A percentile compares a stretch with the other conserved stretches of the same genome.
Conservation (phyloP, 257 asterid species). For the Nicotiana otophora region DNA sequence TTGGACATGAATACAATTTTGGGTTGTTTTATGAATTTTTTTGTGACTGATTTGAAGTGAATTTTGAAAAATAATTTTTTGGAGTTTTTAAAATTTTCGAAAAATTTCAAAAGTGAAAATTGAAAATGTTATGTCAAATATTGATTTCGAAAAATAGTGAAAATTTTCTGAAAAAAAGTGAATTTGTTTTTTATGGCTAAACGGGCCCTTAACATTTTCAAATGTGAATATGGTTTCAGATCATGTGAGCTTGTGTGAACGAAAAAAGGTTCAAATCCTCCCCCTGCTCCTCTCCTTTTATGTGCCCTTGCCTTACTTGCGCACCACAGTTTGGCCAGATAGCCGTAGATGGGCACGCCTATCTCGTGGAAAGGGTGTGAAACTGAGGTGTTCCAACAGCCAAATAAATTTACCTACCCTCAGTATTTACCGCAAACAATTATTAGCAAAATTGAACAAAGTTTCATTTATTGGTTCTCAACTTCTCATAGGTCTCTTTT, state of each 20-base stretch:
- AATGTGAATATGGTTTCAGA: constrained; percentile 12
- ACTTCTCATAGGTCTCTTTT: neutral
- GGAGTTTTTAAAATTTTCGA: too few relatives aligned
- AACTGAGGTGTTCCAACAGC: neutral
- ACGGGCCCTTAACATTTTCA: neutral
- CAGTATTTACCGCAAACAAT: neutral
- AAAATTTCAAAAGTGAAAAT: too few relatives aligned
- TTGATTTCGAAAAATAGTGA: too few relatives aligned
- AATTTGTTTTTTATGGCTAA: too few relatives aligned
- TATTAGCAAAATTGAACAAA: neutral
- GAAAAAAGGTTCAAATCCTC: neutral
- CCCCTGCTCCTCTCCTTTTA: neutral
- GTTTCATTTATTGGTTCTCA: neutral
- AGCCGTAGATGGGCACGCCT: neutral
- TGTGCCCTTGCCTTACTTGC: neutral
- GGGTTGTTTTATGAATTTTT: too few relatives aligned
- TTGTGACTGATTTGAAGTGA: too few relatives aligned
- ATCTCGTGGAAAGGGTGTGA: neutral
- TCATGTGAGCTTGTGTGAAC: neutral
- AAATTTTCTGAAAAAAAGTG: too few relatives aligned
- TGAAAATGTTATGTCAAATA: too few relatives aligned
- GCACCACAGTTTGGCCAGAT: neutral
- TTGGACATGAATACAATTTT: too few relatives aligned
- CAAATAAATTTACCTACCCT: neutral
- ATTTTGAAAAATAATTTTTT: too few relatives aligned